Base-by-base conservation (phyloP, 345 rosid genomes). In the Aegle marmelos region DNA sequence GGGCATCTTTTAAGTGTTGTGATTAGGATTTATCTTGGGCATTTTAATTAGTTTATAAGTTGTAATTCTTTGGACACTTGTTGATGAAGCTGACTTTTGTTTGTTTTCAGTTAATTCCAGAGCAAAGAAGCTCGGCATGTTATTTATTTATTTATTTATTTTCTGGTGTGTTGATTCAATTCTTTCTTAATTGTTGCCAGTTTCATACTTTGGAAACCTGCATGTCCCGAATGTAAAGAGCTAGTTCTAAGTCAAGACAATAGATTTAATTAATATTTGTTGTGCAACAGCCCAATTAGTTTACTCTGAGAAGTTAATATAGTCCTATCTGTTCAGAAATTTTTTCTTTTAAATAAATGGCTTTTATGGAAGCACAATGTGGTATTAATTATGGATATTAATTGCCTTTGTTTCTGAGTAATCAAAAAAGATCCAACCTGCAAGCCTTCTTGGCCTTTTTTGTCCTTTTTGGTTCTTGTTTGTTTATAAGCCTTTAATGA, bases 361-460 rank as follows among this genome's bases (percentile, higher is more conserved):
- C 79, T 79, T 48, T 71, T 31, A 34, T 36, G 70, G 69, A 65
- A 70, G 77, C 63, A 21, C 72, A 28, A 57, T 4, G 6, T 21
- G 14, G 30, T 31, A 45, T 13, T 70, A 28, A 39, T 68, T 48
- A 60, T 1, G 16, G 7, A 69, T 75, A 53, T 67, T n/a, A n/a
- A 48, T 50, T 37, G 5, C 48, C 30, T 37, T 70, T 78, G 76
- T 75, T 41, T 41, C n/a, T 39, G 48, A 34, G 24, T 69, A 72
- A 39, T 72, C 2, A 1, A 67, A 67, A 73, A 54, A 22, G 25
- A 64, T 64, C 77, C 39, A 28, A 79, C 59, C 67, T 36, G 50
- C 2, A 58, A 60, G n/a, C 34, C 59, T 81, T 78, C 71, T 58
- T 60, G 66, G 36, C 25, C 61, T n/a, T 71, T 66, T 45, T 70